Percentiles rank a stretch among this genome's conserved stretches.
These are phyloP conservation scores for Bruguiera parviflora DNA, from an alignment of 345 rosid species.

Conservation along the genomic window DNA sequence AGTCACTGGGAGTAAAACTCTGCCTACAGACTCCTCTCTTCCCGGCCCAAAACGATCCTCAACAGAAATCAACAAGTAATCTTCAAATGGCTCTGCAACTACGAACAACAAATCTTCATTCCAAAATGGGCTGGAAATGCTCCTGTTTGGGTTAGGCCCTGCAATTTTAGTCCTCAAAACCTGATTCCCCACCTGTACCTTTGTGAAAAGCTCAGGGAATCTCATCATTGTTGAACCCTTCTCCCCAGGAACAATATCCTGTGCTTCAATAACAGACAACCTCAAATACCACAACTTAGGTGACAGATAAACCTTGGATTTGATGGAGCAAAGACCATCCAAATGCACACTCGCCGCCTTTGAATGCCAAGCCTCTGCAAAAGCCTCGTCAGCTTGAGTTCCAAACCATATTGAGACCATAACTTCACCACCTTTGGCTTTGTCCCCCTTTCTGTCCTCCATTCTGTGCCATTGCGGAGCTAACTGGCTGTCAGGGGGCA, in stretches of 20 bases:
- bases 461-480: slow-evolving; percentile 74
- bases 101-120: slow-evolving; percentile 70
- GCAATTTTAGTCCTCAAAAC: slow-evolving; percentile 48
- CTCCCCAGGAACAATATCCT: slow-evolving; percentile 50
- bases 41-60: slow-evolving; percentile 55
- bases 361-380: slow-evolving; percentile 73
- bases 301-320: slow-evolving; percentile 68
- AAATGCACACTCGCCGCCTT: slow-evolving; percentile 61
- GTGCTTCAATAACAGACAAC: slow-evolving; percentile 63
- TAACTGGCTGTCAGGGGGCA: slow-evolving; percentile 70
- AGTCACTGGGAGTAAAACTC: slow-evolving; percentile 46
- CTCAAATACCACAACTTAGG: slow-evolving; percentile 75
- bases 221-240: slow-evolving; percentile 41
- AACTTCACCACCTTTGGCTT: slow-evolving; percentile 43
- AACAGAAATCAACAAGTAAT: slow-evolving; percentile 43
- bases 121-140: slow-evolving; percentile 62
- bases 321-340: slow-evolving; percentile 55
- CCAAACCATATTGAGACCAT: slow-evolving; percentile 80
- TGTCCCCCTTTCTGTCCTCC: slow-evolving; percentile 55
- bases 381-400: slow-evolving; percentile 75
- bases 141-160: slow-evolving; percentile 33
- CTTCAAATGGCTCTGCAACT: slow-evolving; percentile 73
- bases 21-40: slow-evolving; percentile 51
- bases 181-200: slow-evolving; percentile 66
- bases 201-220: slow-evolving; percentile 50